These are phyloP conservation scores for Phellopilus nigrolimitatus DNA, from an alignment of 1,284 basidiomycete genomes.

Conservation along the genomic window DNA sequence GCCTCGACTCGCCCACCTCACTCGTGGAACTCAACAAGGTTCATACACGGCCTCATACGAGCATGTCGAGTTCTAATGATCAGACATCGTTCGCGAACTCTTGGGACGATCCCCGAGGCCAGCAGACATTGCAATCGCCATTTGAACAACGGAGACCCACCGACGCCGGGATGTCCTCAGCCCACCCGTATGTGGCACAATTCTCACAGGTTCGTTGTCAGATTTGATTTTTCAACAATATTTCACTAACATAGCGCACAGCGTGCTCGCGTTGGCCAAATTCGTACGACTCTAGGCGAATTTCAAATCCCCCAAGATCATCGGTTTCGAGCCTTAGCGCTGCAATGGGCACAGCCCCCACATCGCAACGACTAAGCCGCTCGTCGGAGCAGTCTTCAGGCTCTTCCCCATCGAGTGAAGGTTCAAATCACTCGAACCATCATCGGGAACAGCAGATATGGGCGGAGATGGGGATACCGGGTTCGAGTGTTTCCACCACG, in stretches of 20 bases:
- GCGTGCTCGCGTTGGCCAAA: slow-evolving; percentile 12
- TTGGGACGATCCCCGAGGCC: slow-evolving; percentile 9
- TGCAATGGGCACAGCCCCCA: slow-evolving; percentile 17
- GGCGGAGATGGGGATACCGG: slow-evolving; percentile 17
- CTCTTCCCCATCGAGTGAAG: slow-evolving; percentile 20
- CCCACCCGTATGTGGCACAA: slow-evolving; percentile 2
- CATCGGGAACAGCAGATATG: slow-evolving; percentile 13
- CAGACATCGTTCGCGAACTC: slow-evolving; percentile 8
- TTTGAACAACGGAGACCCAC: slow-evolving; percentile 1
- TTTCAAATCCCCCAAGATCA: slow-evolving; percentile 10
- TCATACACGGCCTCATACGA: not conserved
- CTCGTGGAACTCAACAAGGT: not conserved
- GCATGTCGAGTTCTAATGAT: not conserved
- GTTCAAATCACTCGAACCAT: slow-evolving; percentile 18
- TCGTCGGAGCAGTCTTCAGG: slow-evolving; percentile 17
- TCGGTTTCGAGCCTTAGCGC: slow-evolving; percentile 16
- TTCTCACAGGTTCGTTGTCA: slow-evolving; percentile 7
- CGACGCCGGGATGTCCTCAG: not conserved
- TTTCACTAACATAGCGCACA: slow-evolving; percentile 7
- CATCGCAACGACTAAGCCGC: slow-evolving; percentile 12
- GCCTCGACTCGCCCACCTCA: not conserved
- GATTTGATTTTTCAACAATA: not conserved
- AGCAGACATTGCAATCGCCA: slow-evolving; percentile 9
- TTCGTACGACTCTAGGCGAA: slow-evolving; percentile 14
- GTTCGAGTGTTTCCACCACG: slow-evolving; percentile 2